Conservation (phyloP, 2,329 filamentous ascomycete species). For the Scopulariopsis brevicaulis region DNA sequence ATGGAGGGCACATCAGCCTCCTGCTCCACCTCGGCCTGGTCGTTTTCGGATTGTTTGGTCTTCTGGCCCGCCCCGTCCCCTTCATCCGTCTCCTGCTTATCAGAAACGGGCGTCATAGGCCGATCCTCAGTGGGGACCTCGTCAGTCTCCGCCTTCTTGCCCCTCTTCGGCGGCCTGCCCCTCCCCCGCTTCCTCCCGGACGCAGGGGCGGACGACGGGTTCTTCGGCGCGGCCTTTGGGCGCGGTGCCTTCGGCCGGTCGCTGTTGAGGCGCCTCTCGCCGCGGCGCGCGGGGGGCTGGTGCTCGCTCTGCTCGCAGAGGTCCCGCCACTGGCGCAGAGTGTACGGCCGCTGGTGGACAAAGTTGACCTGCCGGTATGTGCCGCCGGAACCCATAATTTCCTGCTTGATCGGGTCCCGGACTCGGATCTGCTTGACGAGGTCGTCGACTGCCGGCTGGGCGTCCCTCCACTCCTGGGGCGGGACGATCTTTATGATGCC, state of each 20-base stretch:
- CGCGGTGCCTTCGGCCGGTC: constrained; percentile 36
- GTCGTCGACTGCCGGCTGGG: constrained; percentile 68
- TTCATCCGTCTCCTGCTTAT: constrained; percentile 20
- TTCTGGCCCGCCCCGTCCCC: constrained; percentile 6
- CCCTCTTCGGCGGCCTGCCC: constrained; percentile 25
- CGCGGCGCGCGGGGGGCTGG: constrained; percentile 83
- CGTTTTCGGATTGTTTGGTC: background rate
- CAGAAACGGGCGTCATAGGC: constrained; percentile 49
- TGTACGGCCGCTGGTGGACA: constrained; percentile 91
- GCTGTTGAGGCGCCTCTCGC: constrained; percentile 60
- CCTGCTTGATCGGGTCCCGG: constrained; percentile 94
- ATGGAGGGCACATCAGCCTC: constrained; percentile 23
- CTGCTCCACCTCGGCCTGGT: constrained; percentile 29
- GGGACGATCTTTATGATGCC: constrained; percentile 95
- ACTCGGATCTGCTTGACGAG: constrained; percentile 85
- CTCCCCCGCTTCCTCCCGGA: constrained; percentile 24
- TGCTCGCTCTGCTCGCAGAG: constrained; percentile 92
- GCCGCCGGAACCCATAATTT: constrained; percentile 91
- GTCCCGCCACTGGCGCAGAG: constrained; percentile 89
- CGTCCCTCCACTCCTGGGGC: constrained; percentile 82
- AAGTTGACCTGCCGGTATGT: constrained; percentile 97
- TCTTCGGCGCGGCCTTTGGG: constrained; percentile 14
- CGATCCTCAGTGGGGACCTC: constrained; percentile 29
- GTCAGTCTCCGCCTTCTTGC: constrained; percentile 24
- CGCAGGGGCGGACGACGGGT: background rate